phyloP scores from a whole-genome alignment of 2,329 filamentous ascomycete genomes.

The Colletotrichum phormii region DNA sequence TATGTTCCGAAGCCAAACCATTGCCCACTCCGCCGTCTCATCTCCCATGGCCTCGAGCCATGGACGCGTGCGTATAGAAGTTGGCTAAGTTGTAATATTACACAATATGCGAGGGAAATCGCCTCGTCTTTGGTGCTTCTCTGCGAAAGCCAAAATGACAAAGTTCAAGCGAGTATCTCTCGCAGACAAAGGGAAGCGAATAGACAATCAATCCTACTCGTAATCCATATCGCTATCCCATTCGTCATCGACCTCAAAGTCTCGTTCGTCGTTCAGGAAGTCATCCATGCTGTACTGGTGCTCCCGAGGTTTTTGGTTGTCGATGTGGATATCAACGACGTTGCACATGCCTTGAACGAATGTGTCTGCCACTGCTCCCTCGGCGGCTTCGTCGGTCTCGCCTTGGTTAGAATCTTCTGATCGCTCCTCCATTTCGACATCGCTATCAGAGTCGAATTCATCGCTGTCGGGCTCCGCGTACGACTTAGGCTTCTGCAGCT shows the following conservation, averaged over 20 bases:
- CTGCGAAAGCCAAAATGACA: background rate
- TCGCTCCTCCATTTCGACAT: slow-evolving; percentile 23
- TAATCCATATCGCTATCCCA: slow-evolving; percentile 69
- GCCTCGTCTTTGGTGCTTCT: background rate
- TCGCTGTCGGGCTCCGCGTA: slow-evolving; percentile 62
- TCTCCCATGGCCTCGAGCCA: background rate
- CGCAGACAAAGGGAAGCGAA: background rate
- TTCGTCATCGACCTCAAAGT: slow-evolving; percentile 67
- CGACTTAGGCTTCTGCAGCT: slow-evolving; percentile 38
- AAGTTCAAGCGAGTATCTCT: background rate
- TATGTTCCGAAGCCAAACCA: background rate
- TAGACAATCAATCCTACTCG: slow-evolving; percentile 47
- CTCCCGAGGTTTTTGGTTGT: slow-evolving; percentile 80
- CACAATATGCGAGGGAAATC: background rate
- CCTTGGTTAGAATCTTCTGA: slow-evolving; percentile 29
- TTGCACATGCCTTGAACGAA: slow-evolving; percentile 77
- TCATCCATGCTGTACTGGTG: slow-evolving; percentile 77
- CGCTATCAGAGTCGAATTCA: slow-evolving; percentile 48
- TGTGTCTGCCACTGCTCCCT: slow-evolving; percentile 31
- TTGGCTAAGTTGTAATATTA: background rate
- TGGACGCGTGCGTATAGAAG: background rate
- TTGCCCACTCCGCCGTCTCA: background rate
- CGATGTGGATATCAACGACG: slow-evolving; percentile 77
- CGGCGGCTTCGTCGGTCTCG: slow-evolving; percentile 20
- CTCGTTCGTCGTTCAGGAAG: slow-evolving; percentile 69